Base-by-base conservation (phyloP, 2,329 filamentous ascomycete genomes). In the Xylariaceae sp. region DNA sequence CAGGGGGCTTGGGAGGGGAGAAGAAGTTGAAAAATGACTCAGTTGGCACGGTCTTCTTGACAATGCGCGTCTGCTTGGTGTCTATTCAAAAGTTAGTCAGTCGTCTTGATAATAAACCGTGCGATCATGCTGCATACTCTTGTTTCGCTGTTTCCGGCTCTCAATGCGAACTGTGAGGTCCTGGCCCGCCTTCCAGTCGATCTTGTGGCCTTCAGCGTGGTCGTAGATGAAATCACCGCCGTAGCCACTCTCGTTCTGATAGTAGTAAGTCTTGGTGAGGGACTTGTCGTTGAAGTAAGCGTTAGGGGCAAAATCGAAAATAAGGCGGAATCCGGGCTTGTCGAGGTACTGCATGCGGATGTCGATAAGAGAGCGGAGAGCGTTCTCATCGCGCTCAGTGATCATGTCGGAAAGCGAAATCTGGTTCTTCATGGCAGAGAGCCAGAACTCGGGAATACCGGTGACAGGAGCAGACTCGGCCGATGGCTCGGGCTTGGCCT, bases 21-120 rank as follows among this genome's bases (percentile, higher is more conserved):
- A 99, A 99, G 86, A 97, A 97, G 83, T 96, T 96, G 86, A 92
- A 92, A 83, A 99, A 99, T 2, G 94, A 97, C 76, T 97, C 94
- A 60, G 93, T 97, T 44, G 94, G 94, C 51, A 99, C 94, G 1
- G 93, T 97, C 82, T 97, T 96, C 87, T 97, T 97, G 68, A 99
- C 92, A 68, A 99, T 90, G 67, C 94, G 91, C 63, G 94, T 99
- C 77, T 99, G 94, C 82, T 99, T 99, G 68, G 94, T 99, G 82
- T 94, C 94, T 97, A 70, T 66, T 42, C 9, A 45, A 4, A 48
- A 35, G 30, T 64, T 56, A 64, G 61, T 56, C 17, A 53, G 34
- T 34, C 34, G 47, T 3, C 18, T 50, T 47, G 18, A 17, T 11
- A 42, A 23, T 30, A 23, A 45, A 15, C n/a, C 15, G 9, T 39